phyloP scores from a whole-genome alignment of 2,329 filamentous ascomycete species.

The Fonsecaea erecta region DNA sequence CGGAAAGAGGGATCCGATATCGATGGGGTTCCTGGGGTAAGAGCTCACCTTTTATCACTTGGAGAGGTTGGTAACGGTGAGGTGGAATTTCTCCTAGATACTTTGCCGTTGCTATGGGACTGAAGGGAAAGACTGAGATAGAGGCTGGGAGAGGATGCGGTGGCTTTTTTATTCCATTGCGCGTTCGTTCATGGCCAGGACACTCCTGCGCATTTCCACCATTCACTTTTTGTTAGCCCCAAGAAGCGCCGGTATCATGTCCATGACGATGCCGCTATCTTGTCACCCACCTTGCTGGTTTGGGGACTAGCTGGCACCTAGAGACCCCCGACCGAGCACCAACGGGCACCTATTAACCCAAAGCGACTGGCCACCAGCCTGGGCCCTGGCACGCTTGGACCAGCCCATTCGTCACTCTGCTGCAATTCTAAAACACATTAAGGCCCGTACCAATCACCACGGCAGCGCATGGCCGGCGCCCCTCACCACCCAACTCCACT shows the following conservation, averaged over 20 bases:
- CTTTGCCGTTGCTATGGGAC: slow-evolving; percentile 12
- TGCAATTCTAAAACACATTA: slow-evolving; percentile 36
- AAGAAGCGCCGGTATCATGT: slow-evolving; percentile 11
- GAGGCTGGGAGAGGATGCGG: slow-evolving; percentile 2
- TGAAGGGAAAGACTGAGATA: slow-evolving; percentile 7
- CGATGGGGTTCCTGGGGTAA: not conserved
- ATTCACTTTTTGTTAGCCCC: not conserved
- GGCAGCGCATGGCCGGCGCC: slow-evolving; percentile 20
- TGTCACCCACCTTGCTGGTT: slow-evolving; percentile 9
- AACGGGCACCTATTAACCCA: slow-evolving; percentile 8
- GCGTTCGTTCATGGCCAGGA: not conserved
- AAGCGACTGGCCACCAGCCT: not conserved
- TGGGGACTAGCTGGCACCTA: slow-evolving; percentile 3
- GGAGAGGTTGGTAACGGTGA: slow-evolving; percentile 5
- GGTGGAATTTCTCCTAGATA: not conserved
- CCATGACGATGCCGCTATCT: slow-evolving; percentile 17
- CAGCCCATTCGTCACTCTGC: slow-evolving; percentile 21
- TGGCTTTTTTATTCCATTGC: slow-evolving; percentile 18
- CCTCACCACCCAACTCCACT: slow-evolving; percentile 20
- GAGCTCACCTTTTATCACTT: slow-evolving; percentile 13
- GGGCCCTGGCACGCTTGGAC: slow-evolving; percentile 2
- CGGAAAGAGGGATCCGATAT: slow-evolving; percentile 8
- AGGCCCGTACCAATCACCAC: slow-evolving; percentile 26
- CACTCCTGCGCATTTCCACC: slow-evolving; percentile 11
- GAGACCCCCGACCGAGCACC: not conserved